Conservation (phyloP, 2,329 filamentous ascomycete genomes). For the Elsinoe australis region DNA sequence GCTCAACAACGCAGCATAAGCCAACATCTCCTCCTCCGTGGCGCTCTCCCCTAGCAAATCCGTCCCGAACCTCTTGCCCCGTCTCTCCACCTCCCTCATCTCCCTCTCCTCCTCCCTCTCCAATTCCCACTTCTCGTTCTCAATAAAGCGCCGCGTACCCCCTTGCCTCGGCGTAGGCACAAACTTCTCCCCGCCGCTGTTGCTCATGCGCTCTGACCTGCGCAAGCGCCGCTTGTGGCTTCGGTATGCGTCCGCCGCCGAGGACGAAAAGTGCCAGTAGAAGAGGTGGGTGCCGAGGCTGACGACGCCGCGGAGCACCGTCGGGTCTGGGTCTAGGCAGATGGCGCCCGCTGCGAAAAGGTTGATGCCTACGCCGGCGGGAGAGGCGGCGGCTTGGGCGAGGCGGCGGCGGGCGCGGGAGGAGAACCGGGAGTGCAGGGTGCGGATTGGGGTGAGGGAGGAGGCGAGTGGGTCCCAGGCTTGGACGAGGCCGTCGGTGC, state of each 20-base stretch:
- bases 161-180: slow-evolving; percentile 54
- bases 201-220: slow-evolving; percentile 58
- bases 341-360: slow-evolving; percentile 78
- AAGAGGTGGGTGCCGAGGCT: slow-evolving; percentile 79
- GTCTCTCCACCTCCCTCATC: slow-evolving; percentile 58
- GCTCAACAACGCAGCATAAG: slow-evolving; percentile 56
- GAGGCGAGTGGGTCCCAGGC: slow-evolving; percentile 95
- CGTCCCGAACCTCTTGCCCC: slow-evolving; percentile 76
- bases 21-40: slow-evolving; percentile 55
- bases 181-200: slow-evolving; percentile 51
- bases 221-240: slow-evolving; percentile 72
- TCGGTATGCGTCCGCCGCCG: slow-evolving; percentile 61
- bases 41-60: slow-evolving; percentile 56
- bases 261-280: slow-evolving; percentile 92
- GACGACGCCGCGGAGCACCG: slow-evolving; percentile 74
- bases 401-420: slow-evolving; percentile 71
- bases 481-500: slow-evolving; percentile 89
- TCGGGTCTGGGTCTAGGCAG: slow-evolving; percentile 78
- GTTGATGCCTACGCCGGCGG: slow-evolving; percentile 62
- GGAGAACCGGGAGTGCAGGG: slow-evolving; percentile 76
- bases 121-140: slow-evolving; percentile 74
- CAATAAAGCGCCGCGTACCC: slow-evolving; percentile 72
- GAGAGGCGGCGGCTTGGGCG: slow-evolving; percentile 58
- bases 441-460: slow-evolving; percentile 67
- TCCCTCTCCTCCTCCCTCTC: slow-evolving; percentile 62